Evolutionary conservation across 495 filamentous ascomycete genomes (phyloP).

Genomic region (Penicillium steckii): DNA sequence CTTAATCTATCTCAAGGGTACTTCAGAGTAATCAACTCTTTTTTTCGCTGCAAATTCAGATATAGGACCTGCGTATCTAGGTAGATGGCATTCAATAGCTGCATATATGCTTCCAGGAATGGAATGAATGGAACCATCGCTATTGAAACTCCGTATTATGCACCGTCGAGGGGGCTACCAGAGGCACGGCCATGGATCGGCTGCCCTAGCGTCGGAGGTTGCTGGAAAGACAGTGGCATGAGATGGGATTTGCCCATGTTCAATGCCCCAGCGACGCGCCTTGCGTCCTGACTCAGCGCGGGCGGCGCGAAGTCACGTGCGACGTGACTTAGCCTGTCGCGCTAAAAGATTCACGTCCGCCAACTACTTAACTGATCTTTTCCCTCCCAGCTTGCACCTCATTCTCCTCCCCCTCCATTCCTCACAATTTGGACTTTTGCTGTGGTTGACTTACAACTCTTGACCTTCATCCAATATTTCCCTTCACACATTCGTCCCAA

Average conservation of each 20-base stretch:
- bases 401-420: conserved; percentile 21
- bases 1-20: not conserved
- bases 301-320: conserved; percentile 39
- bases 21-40: no score
- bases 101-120: not conserved
- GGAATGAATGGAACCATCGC: not conserved
- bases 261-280: conserved; percentile 14
- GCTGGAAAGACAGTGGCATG: conserved; percentile 29
- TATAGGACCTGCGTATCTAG: no score
- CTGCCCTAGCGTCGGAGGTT: conserved; percentile 30
- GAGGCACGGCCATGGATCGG: conserved; percentile 26
- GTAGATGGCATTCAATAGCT: conserved; percentile 9
- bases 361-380: conserved; percentile 31
- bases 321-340: conserved; percentile 46
- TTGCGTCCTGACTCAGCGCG: conserved; percentile 16
- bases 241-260: conserved; percentile 4
- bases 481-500: conserved; percentile 37
- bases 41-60: no score
- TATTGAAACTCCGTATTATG: not conserved
- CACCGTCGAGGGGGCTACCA: conserved; percentile 19
- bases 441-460: conserved; percentile 24
- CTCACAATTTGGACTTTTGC: conserved; percentile 19
- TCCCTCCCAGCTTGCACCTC: conserved; percentile 32
- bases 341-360: conserved; percentile 40
- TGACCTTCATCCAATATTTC: conserved; percentile 11